A percentile compares a stretch with the other conserved stretches of the same genome.
Conservation (phyloP, 306 rosid species). For the Sindora glabra region DNA sequence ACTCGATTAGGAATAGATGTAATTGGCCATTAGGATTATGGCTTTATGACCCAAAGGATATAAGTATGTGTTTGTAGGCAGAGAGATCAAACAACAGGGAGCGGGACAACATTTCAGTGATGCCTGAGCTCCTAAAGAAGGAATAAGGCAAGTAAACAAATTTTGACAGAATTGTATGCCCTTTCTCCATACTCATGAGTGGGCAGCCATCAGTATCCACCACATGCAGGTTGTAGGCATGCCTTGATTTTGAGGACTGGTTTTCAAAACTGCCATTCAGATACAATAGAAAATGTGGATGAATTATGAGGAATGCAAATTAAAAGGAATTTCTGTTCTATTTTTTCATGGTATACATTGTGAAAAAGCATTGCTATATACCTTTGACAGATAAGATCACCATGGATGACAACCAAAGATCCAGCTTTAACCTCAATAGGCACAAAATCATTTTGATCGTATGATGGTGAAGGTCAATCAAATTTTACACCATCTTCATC, state of each 20-base stretch:
- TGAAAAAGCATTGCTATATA: slow-evolving; percentile 10
- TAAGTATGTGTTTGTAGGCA: background rate
- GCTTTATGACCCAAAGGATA: too few species aligned
- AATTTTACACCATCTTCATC: slow-evolving; percentile 69
- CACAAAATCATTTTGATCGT: slow-evolving; percentile 70
- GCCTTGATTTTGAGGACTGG: slow-evolving; percentile 53
- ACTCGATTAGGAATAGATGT: too few species aligned
- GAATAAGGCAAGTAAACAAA: background rate
- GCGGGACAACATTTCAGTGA: background rate
- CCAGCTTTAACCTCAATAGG: slow-evolving; percentile 73
- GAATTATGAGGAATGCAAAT: background rate
- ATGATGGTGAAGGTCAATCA: slow-evolving; percentile 68
- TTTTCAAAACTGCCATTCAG: slow-evolving; percentile 42
- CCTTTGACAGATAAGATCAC: slow-evolving; percentile 62
- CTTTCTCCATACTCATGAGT: slow-evolving; percentile 7
- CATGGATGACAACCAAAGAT: slow-evolving; percentile 49
- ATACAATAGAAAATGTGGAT: background rate
- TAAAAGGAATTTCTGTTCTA: background rate
- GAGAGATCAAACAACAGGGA: background rate
- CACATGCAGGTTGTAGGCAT: slow-evolving; percentile 50
- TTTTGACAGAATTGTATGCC: background rate
- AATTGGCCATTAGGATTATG: too few species aligned
- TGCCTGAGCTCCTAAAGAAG: background rate
- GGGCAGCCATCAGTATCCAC: slow-evolving; percentile 58
- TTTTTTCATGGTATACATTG: background rate